These are phyloP conservation scores for Zygoascus sp. DNA, from an alignment of 1,139 yeast genomes.

Conservation along the genomic window DNA sequence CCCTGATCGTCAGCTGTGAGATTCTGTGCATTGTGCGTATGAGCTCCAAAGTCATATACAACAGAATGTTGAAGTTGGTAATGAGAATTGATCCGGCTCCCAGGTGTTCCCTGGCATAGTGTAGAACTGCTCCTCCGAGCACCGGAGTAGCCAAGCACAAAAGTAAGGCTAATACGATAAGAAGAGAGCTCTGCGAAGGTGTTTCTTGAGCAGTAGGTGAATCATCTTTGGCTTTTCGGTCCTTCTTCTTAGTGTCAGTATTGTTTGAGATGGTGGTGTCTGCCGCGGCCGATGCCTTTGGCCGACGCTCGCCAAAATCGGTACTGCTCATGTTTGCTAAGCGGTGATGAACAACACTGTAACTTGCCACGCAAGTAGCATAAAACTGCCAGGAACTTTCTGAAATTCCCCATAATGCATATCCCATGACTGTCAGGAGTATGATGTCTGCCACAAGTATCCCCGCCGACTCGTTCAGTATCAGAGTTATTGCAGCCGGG, in stretches of 20 bases:
- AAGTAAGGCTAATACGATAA: conserved; percentile 11
- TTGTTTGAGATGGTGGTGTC: background rate
- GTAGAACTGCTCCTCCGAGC: conserved; percentile 23
- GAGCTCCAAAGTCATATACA: conserved; percentile 24
- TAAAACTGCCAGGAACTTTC: conserved; percentile 26
- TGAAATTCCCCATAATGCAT: conserved; percentile 25
- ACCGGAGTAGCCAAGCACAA: conserved; percentile 24
- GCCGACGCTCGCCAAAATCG: too few species aligned
- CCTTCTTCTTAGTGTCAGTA: background rate
- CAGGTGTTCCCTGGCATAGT: conserved; percentile 21
- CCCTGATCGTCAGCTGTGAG: conserved; percentile 3
- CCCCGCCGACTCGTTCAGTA: conserved; percentile 25
- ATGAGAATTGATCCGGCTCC: conserved; percentile 24
- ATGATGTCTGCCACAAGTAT: conserved; percentile 24
- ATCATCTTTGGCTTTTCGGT: background rate
- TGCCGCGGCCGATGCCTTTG: too few species aligned
- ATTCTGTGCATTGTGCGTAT: conserved; percentile 23
- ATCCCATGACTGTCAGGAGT: conserved; percentile 24
- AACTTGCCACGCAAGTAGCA: background rate
- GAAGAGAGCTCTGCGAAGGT: background rate
- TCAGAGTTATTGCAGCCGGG: conserved; percentile 24
- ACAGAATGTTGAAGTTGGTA: conserved; percentile 25
- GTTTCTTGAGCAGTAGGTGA: background rate
- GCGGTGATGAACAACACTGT: background rate
- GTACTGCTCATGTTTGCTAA: too few species aligned